These are phyloP conservation scores for Teratosphaeria zuluensis DNA, from an alignment of 2,329 filamentous ascomycete species.

Conservation along the genomic window DNA sequence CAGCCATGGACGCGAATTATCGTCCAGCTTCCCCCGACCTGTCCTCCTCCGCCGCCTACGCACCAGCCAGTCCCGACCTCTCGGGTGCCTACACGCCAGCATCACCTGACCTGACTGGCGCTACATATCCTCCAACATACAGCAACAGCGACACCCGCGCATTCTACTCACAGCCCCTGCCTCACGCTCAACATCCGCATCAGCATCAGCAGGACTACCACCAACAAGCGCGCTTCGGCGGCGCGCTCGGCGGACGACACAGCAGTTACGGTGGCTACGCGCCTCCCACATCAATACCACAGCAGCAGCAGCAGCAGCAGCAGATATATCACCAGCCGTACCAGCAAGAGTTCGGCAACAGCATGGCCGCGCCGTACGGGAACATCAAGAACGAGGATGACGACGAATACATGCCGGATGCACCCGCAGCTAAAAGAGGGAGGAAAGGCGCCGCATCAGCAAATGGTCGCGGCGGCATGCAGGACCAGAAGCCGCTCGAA, in stretches of 20 bases:
- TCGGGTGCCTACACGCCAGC: not conserved
- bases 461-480: constrained; percentile 4
- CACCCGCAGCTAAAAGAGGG: constrained; percentile 12
- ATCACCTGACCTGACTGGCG: not conserved
- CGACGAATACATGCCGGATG: constrained; percentile 24
- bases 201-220: constrained; percentile 5
- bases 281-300: constrained; percentile 15
- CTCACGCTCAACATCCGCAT: not conserved
- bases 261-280: constrained; percentile 3
- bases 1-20: not conserved
- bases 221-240: constrained; percentile 6
- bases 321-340: constrained; percentile 6
- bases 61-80: constrained; percentile 9
- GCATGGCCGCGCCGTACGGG: not conserved
- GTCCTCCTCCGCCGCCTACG: constrained; percentile 14
- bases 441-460: constrained; percentile 9
- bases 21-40: constrained; percentile 22
- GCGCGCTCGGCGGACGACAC: constrained; percentile 3
- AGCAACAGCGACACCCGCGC: constrained; percentile 3
- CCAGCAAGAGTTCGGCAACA: constrained; percentile 3
- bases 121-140: constrained; percentile 2
- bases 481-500: constrained; percentile 6
- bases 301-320: constrained; percentile 8
- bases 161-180: not conserved
- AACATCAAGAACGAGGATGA: constrained; percentile 14